Base-by-base conservation (phyloP, 805 yeast genomes). In the Priceomyces carsonii region DNA sequence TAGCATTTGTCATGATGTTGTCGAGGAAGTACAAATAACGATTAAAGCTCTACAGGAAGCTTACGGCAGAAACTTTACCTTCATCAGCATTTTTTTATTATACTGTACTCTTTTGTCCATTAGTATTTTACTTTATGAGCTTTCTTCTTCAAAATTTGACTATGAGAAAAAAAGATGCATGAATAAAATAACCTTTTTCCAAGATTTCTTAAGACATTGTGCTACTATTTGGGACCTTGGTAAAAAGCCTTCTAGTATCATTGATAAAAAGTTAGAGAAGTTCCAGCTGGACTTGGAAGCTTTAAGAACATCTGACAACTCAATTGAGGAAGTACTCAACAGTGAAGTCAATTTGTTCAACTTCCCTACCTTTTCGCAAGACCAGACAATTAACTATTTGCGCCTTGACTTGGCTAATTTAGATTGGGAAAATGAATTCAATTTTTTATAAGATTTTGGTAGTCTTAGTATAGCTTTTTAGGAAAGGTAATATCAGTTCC, bases 211-310 rank as follows among this genome's bases (percentile, higher is more conserved):
- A 12, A 35, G 31, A 16, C 26, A 35, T 9, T 38, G 43, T 19
- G 27, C 39, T 16, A 12, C 30, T 6, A 35, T 38, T 17, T 42
- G 45, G 45, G 25, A 33, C 9, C 21, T 42, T 12, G 45, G 42
- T 5, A 10, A 12, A 12, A 38, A 33, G 17, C 45, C 43, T 7
- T 30, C 31, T 10, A 12, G n/a, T 9, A 35, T 42, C 6, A 30
- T 21, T 14, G 34, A 36, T 18, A 21, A 24, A 14, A 38, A 33
- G 26, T 31, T 42, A n/a, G 19, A 29, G 6, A 35, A 42, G 20
- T 16, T 40, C 9, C 33, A 21, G 27, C 9, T 15, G 5, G 33
- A 34, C 18, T 18, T 14, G 8, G 34, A 22, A 12, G 24, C 24
- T 8, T 8, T 10, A 21, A 21, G 24, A 21, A 21, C 8, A 21